phyloP scores from a whole-genome alignment of 169 alveolate genomes.

The Perkinsus olseni region DNA sequence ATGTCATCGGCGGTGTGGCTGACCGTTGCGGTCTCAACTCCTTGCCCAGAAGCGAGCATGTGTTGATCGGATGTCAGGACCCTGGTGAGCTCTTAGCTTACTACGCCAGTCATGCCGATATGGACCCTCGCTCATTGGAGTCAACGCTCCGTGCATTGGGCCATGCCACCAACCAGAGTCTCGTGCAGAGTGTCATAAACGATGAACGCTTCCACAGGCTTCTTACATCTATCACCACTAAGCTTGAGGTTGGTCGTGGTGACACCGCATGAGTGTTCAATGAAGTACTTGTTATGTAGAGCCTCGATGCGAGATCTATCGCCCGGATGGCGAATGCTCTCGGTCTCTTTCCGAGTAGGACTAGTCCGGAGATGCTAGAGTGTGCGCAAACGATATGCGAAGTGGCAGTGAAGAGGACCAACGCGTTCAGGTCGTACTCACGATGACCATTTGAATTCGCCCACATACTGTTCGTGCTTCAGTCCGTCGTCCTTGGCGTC shows the following conservation, averaged over 20 bases:
- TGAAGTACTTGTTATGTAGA: not conserved
- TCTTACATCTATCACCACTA: not conserved
- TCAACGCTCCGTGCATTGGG: not conserved
- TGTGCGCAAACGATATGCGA: not conserved
- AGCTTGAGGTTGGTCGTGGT: not conserved
- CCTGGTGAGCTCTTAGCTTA: not conserved
- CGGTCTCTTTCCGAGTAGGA: not conserved
- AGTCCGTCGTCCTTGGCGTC: not conserved
- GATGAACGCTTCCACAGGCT: not conserved
- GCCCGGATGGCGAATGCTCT: not conserved
- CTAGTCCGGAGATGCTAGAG: not conserved
- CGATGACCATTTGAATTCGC: not conserved
- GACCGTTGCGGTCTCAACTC: no score
- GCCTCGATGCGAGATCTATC: not conserved
- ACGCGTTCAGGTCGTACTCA: not conserved
- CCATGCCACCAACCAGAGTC: not conserved
- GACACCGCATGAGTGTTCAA: not conserved
- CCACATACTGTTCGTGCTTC: not conserved
- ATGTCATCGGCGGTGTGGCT: not conserved
- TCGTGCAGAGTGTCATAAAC: not conserved
- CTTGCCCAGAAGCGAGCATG: no score
- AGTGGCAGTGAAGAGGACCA: not conserved
- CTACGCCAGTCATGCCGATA: not conserved
- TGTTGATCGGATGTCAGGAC: not conserved
- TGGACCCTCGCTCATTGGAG: not conserved